Evolutionary conservation across 163 green algal genomes (phyloP).

Genomic region (Coccomyxa subellipsoidea): DNA sequence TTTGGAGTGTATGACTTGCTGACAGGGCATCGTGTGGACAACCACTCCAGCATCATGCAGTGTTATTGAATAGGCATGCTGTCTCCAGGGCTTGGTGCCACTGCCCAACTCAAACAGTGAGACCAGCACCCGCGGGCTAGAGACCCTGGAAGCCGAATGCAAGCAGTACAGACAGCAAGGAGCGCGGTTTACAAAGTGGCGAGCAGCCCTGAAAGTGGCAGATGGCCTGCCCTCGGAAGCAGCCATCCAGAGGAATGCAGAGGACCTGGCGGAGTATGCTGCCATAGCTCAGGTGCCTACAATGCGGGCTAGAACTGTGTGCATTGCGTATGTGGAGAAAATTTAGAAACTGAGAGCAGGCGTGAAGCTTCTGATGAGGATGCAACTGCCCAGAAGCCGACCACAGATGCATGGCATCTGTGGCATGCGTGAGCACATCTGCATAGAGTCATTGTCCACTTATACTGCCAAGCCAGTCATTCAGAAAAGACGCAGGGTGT

Average conservation of each 20-base stretch:
- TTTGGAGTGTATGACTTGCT: no score
- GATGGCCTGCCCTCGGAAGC: slow-evolving; percentile 38
- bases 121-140: slow-evolving; percentile 74
- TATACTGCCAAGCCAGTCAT: no score
- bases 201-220: slow-evolving; percentile 57
- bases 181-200: slow-evolving; percentile 79
- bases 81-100: slow-evolving; percentile 54
- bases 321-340: no score
- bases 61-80: background rate
- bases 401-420: no score
- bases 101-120: slow-evolving; percentile 56
- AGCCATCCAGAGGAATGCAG: slow-evolving; percentile 64
- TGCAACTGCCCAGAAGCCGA: no score
- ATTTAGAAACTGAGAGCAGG: no score
- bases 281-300: slow-evolving; percentile 68
- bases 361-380: no score
- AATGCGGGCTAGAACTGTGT: no score
- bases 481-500: no score
- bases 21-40: background rate
- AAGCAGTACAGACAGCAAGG: slow-evolving; percentile 50
- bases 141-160: slow-evolving; percentile 50
- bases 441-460: no score
- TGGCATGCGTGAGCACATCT: no score
- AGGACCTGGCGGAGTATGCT: slow-evolving; percentile 77
- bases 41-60: no score